Conservation (phyloP, 2,329 filamentous ascomycete genomes). For the Nothophoma quercina region DNA sequence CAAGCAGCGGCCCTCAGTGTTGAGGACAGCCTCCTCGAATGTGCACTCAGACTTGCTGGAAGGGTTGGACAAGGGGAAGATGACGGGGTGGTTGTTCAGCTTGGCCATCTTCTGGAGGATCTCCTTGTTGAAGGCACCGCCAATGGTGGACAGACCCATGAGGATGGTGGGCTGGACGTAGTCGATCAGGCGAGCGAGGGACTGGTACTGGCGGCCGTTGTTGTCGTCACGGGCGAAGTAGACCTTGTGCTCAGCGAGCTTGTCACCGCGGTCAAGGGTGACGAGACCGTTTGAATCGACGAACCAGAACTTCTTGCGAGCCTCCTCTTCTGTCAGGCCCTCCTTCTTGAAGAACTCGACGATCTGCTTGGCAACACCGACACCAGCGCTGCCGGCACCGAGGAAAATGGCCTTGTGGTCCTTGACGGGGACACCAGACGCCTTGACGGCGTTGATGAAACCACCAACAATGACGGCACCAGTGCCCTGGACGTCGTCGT, state of each 20-base stretch:
- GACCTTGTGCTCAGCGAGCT: constrained; percentile 85
- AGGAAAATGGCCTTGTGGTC: constrained; percentile 97
- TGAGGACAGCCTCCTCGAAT: constrained; percentile 88
- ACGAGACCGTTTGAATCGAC: constrained; percentile 97
- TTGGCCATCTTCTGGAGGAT: constrained; percentile 71
- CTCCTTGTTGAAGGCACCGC: constrained; percentile 90
- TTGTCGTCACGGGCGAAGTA: constrained; percentile 73
- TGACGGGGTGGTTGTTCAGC: constrained; percentile 73
- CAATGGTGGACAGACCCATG: constrained; percentile 92
- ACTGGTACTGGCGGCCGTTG: constrained; percentile 72
- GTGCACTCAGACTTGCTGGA: constrained; percentile 97
- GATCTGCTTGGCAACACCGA: constrained; percentile 97
- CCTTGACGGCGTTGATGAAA: constrained; percentile 77
- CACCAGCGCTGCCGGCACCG: constrained; percentile 92
- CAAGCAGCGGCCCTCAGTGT: constrained; percentile 89
- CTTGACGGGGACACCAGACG: constrained; percentile 82
- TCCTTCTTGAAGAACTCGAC: constrained; percentile 96
- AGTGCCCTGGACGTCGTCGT: constrained; percentile 97
- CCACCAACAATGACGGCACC: constrained; percentile 93
- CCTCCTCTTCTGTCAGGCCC: constrained; percentile 86
- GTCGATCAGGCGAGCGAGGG: constrained; percentile 88
- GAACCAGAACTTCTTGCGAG: constrained; percentile 92
- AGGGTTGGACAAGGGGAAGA: constrained; percentile 95
- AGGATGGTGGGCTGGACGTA: constrained; percentile 95
- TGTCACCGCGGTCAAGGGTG: constrained; percentile 90